Base-by-base conservation (phyloP, 805 yeast species). In the Suhomyces sp. region DNA sequence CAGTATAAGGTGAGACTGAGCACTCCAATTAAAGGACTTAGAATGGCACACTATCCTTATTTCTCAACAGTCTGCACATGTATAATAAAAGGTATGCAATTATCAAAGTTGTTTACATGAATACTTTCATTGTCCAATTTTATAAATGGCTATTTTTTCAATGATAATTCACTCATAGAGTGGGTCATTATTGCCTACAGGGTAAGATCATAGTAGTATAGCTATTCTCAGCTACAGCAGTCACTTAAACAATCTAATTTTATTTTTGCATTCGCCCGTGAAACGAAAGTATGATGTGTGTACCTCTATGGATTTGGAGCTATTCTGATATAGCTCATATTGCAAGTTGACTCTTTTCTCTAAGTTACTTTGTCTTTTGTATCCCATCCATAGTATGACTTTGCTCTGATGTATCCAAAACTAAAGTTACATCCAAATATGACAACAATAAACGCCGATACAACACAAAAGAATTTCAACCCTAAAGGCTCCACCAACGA, bases 401-500 rank as follows among this genome's bases (percentile, higher is more conserved):
- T 76, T 5, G 82, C 90, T 50, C 89, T 70, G 3, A 85, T 70
- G 56, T 83, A 87, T 0, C 92, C 92, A 62, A 84, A 81, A 2
- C 81, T 66, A 55, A 86, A 83, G 61, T 87, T 87, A 24, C 84
- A 78, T 3, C 79, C 72, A 61, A 85, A 86, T 3, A 57, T 53
- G 70, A 81, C 69, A n/a, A 76, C 69, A 0, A 75, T 58, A 9
- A 77, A 68, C 8, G 75, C 56, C 3, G 73, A 57, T 10, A 80
- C 60, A 3, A 83, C 75, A 3, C 75, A 31, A 44, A 84, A 71
- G 17, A 86, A 81, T 62, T 85, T 84, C 55, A 78, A 67, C 3
- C 89, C 85, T 43, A 87, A 75, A 0, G 90, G 91, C 56, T 86
- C 89, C 17, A 86, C 73, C 50, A 87, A 72, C 0, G 86, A 79